A percentile compares a stretch with the other conserved stretches of the same genome.
Evolutionary conservation across 2,329 filamentous ascomycete species (phyloP).

Genomic region (Amylocarpus encephaloides): DNA sequence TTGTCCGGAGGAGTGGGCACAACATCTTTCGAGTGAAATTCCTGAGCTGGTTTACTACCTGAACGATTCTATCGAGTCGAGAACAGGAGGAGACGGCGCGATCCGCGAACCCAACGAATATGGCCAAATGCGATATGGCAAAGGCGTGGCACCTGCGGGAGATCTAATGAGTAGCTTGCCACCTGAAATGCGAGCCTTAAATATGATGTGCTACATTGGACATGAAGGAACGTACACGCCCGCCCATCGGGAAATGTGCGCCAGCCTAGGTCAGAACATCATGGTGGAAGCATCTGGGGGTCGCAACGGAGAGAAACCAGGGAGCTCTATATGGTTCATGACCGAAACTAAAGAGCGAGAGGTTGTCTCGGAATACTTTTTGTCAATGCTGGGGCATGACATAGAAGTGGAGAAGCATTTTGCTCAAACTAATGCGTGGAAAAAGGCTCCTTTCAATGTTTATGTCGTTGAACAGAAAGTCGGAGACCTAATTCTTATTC

Average conservation of each 20-base stretch:
- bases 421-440: conserved; percentile 92
- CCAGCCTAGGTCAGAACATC: conserved; percentile 90
- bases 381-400: conserved; percentile 88
- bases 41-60: conserved; percentile 83
- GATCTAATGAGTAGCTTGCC: conserved; percentile 94
- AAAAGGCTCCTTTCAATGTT: conserved; percentile 85
- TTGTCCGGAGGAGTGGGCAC: conserved; percentile 80
- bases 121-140: conserved; percentile 37
- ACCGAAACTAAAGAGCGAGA: conserved; percentile 90
- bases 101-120: conserved; percentile 39
- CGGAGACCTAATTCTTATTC: conserved; percentile 90
- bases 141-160: conserved; percentile 59
- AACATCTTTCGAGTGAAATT: conserved; percentile 70
- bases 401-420: conserved; percentile 97
- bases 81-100: conserved; percentile 47
- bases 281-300: conserved; percentile 87
- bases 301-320: conserved; percentile 69
- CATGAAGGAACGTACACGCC: conserved; percentile 97
- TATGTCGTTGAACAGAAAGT: conserved; percentile 86
- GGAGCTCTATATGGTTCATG: conserved; percentile 98
- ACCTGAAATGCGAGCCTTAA: conserved; percentile 81
- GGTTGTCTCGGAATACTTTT: conserved; percentile 86
- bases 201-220: conserved; percentile 97
- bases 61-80: conserved; percentile 66
- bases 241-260: conserved; percentile 95